phyloP scores from a whole-genome alignment of 1,284 basidiomycete species.

The Moesziomyces globuligerus region DNA sequence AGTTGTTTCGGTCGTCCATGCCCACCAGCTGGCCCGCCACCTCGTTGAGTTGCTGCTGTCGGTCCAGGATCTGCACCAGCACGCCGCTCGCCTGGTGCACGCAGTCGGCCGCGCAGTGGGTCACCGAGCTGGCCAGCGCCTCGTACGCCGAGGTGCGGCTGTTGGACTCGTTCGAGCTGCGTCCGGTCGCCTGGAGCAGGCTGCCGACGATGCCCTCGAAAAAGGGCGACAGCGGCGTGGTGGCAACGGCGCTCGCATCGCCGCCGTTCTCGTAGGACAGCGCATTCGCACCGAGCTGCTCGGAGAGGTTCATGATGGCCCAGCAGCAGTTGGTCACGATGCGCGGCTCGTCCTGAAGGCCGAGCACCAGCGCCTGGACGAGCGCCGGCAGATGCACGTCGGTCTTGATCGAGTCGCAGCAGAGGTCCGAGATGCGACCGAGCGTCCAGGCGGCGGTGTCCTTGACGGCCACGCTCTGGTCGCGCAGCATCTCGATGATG shows the following conservation, averaged over 20 bases:
- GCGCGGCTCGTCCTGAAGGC: constrained; percentile 82
- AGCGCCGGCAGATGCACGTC: constrained; percentile 87
- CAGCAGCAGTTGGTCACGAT: constrained; percentile 96
- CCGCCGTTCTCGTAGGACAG: constrained; percentile 69
- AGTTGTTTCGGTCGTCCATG: constrained; percentile 95
- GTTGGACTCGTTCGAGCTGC: constrained; percentile 87
- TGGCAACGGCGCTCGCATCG: constrained; percentile 68
- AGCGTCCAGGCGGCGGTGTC: constrained; percentile 99
- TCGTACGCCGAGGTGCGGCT: constrained; percentile 96
- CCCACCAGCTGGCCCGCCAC: constrained; percentile 86
- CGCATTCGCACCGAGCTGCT: constrained; percentile 58
- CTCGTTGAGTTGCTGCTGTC: constrained; percentile 86
- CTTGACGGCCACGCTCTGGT: constrained; percentile 85
- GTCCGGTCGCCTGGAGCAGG: constrained; percentile 68
- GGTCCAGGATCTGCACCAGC: constrained; percentile 80
- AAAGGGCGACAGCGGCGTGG: constrained; percentile 81
- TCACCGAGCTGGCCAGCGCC: constrained; percentile 86
- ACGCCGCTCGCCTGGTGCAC: constrained; percentile 85
- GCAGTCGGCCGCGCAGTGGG: constrained; percentile 82
- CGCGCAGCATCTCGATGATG: constrained; percentile 94
- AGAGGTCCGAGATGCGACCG: constrained; percentile 90
- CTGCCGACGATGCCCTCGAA: constrained; percentile 75
- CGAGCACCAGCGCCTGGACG: constrained; percentile 82
- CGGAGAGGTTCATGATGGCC: constrained; percentile 87
- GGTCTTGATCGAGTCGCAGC: constrained; percentile 86